Conservation (phyloP, 2,329 filamentous ascomycete species). For the Akanthomyces uredinophilus region DNA sequence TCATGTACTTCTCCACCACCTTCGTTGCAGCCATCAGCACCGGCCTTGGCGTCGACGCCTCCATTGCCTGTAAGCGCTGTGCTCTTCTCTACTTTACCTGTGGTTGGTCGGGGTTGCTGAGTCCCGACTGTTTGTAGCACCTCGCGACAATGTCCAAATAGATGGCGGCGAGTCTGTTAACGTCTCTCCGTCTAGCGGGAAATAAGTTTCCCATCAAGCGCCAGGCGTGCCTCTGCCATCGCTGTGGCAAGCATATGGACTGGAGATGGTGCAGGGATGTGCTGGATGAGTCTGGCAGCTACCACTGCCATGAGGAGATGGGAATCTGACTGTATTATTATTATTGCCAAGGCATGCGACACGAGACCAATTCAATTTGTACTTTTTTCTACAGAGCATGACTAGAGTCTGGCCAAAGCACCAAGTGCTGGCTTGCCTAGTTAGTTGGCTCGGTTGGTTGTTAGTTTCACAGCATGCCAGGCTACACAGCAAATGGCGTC, state of each 20-base stretch:
- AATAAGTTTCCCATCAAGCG: slow-evolving; percentile 1
- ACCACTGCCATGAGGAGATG: background rate
- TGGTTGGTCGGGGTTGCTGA: background rate
- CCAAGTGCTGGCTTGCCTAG: no score
- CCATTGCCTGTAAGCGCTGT: background rate
- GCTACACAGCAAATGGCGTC: no score
- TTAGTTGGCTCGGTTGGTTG: no score
- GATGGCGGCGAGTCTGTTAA: background rate
- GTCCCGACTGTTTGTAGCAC: background rate
- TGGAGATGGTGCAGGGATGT: background rate
- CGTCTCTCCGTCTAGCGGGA: background rate
- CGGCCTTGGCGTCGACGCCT: background rate
- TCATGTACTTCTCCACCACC: slow-evolving; percentile 10
- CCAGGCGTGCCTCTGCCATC: background rate
- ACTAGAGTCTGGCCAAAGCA: no score
- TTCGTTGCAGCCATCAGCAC: slow-evolving; percentile 7
- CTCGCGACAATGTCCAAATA: slow-evolving; percentile 6
- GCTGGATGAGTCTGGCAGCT: background rate
- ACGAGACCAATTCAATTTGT: background rate
- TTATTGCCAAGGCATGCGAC: background rate
- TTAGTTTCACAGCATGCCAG: no score
- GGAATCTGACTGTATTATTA: background rate
- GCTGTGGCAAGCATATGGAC: background rate
- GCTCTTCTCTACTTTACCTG: background rate
- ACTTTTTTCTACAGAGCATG: background rate